Evolutionary conservation across 768 basidiomycete genomes (phyloP).

Genomic region (Russula brevipes): DNA sequence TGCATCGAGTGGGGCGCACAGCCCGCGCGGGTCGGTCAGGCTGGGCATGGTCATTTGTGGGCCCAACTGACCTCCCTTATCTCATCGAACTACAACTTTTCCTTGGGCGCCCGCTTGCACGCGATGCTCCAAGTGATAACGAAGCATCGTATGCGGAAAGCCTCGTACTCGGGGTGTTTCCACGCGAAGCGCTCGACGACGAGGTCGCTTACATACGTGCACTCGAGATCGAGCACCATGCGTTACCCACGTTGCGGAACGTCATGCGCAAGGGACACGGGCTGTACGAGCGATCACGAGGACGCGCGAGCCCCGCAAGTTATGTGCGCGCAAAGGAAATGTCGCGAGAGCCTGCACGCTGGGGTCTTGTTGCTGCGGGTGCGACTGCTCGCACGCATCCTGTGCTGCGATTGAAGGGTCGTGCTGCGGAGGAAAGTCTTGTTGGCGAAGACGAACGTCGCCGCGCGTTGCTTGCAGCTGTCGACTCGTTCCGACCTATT

Average conservation of each 20-base stretch:
- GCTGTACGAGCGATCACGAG: constrained; percentile 92
- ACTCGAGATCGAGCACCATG: constrained; percentile 58
- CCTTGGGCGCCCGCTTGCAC: constrained; percentile 70
- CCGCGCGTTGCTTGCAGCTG: constrained; percentile 61
- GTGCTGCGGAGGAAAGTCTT: constrained; percentile 34
- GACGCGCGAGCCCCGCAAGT: constrained; percentile 79
- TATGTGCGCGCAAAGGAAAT: constrained; percentile 90
- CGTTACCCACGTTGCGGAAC: constrained; percentile 59
- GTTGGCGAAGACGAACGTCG: constrained; percentile 48
- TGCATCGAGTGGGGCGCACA: constrained; percentile 95
- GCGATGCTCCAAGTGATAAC: constrained; percentile 46
- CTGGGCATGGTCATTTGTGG: constrained; percentile 95
- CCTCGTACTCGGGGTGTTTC: constrained; percentile 77
- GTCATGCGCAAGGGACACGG: constrained; percentile 86
- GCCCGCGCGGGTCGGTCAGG: constrained; percentile 93
- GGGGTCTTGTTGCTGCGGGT: constrained; percentile 62
- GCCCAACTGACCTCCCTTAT: constrained; percentile 80
- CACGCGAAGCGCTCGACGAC: constrained; percentile 72
- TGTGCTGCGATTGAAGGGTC: constrained; percentile 42
- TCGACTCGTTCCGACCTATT: constrained; percentile 75
- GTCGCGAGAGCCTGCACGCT: constrained; percentile 58
- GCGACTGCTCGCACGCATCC: constrained; percentile 56
- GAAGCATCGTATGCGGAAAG: constrained; percentile 58
- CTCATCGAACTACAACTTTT: constrained; percentile 92
- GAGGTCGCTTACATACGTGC: constrained; percentile 75